Evolutionary conservation across 176 grass and related monocot species (phyloP).

Genomic region (Puccinellia tenuiflora): DNA sequence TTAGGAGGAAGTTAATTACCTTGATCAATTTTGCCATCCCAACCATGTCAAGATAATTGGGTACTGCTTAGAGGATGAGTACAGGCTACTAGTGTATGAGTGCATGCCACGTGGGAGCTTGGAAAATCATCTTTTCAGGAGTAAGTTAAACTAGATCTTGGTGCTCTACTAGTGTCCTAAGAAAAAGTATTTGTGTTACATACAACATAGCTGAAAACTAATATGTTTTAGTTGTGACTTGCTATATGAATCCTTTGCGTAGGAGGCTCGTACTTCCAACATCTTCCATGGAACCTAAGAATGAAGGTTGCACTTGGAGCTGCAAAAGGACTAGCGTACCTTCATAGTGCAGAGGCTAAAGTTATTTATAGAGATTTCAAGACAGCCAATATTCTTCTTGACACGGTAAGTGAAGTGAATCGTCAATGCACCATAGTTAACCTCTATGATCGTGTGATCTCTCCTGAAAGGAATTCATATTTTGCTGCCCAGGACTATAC

Average conservation of each 20-base stretch:
- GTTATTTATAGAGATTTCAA: slow-evolving; percentile 84
- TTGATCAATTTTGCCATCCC: slow-evolving; percentile 67
- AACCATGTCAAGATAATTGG: slow-evolving; percentile 74
- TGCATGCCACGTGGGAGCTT: slow-evolving; percentile 86
- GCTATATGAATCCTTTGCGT: slow-evolving; percentile 24
- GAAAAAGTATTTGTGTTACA: neutral
- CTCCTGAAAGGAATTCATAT: slow-evolving; percentile 12
- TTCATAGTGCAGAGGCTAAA: slow-evolving; percentile 59
- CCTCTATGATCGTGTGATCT: neutral
- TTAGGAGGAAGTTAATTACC: slow-evolving; percentile 73
- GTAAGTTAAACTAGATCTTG: slow-evolving; percentile 38
- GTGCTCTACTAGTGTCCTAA: neutral
- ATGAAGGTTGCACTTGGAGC: slow-evolving; percentile 82
- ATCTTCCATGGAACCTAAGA: slow-evolving; percentile 77
- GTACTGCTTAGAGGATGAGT: slow-evolving; percentile 68
- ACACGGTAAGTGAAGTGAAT: slow-evolving; percentile 44
- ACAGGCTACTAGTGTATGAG: slow-evolving; percentile 73
- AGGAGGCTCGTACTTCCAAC: slow-evolving; percentile 78
- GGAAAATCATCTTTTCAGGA: slow-evolving; percentile 80
- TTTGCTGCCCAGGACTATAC: slow-evolving; percentile 57
- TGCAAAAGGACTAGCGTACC: no score
- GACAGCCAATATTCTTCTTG: slow-evolving; percentile 75
- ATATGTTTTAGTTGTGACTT: slow-evolving; percentile 5
- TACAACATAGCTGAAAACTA: neutral
- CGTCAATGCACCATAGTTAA: neutral